Base-by-base conservation (phyloP, 768 basidiomycete genomes). In the Calocybe gangraenosa region DNA sequence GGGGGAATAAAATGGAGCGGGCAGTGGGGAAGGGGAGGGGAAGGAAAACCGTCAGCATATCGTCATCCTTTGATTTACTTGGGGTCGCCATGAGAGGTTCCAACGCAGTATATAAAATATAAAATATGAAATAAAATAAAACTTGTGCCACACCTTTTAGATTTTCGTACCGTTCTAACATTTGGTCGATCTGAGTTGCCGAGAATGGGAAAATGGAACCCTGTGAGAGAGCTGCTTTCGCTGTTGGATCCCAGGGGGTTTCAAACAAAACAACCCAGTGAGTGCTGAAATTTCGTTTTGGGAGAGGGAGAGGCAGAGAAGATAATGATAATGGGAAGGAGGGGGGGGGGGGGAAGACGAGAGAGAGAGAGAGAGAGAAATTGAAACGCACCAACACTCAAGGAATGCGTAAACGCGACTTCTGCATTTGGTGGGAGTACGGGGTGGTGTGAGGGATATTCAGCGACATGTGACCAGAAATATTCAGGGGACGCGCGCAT, bases 391-490 rank as follows among this genome's bases (percentile, higher is more conserved):
- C 48, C 48, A 22, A 6, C 37, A 3, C 17, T 3, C 11, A 49
- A 15, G 14, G 48, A 38, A n/a, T 37, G 38, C 14, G 20, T 43
- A 11, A 51, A 42, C 1, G 4, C 23, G 13, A 21, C 19, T 31
- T 43, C 46, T 19, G 47, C 28, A 38, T 38, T 44, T 13, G 36
- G 46, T 7, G 45, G 33, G 36, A 72, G 63, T 22, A 61, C 52
- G 11, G 48, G 40, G 47, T 69, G 67, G 49, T 73, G 71, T 3
- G 66, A 68, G 9, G 71, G 71, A 47, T 66, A 72, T 51, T 71
- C 71, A 22, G 68, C 65, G 31, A 73, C 59, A 49, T 65, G 61
- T 13, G 70, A 63, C 71, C 71, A 73, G 51, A 66, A 73, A 20
- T 67, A 58, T 45, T 66, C 63, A 6, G 51, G 40, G 39, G 58